These are phyloP conservation scores for Moesziomyces aphidis DNA, from an alignment of 1,284 basidiomycete genomes.

Conservation along the genomic window DNA sequence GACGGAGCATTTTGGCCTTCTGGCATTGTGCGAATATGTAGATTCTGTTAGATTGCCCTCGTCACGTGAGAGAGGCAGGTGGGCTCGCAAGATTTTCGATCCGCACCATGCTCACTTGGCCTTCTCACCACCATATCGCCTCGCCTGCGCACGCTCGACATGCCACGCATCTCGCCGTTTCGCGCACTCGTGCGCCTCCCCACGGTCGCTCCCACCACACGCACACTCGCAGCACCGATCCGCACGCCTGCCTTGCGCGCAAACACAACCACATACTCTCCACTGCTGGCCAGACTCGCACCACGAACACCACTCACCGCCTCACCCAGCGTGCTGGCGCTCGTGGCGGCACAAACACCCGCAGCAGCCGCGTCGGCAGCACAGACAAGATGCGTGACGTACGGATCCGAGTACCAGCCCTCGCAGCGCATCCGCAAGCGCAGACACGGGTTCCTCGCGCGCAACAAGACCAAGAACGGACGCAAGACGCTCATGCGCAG, in stretches of 20 bases:
- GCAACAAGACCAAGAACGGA: constrained; percentile 76
- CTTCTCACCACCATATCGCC: constrained; percentile 2
- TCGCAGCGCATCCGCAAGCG: constrained; percentile 87
- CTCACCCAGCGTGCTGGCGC: constrained; percentile 3
- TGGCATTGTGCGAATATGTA: no score
- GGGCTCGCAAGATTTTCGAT: background rate
- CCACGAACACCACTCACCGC: background rate
- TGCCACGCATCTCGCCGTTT: constrained; percentile 35
- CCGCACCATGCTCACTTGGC: background rate
- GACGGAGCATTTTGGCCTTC: constrained; percentile 9
- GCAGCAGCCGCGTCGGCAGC: background rate
- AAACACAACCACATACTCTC: background rate
- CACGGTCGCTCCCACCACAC: background rate
- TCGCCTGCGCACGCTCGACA: background rate
- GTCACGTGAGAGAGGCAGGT: constrained; percentile 13
- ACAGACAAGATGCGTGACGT: constrained; percentile 50
- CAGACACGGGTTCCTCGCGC: constrained; percentile 84
- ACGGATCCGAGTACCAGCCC: constrained; percentile 85
- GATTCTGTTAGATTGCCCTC: no score
- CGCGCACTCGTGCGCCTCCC: constrained; percentile 11
- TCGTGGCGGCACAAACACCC: background rate
- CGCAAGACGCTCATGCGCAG: constrained; percentile 73
- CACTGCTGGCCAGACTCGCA: background rate
- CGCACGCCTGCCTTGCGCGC: constrained; percentile 1
- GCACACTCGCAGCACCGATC: background rate